Percentiles rank a stretch among this genome's conserved stretches.
Evolutionary conservation across 371 early-diverging fungal species (phyloP).

Genomic region (Mucor saturninus): DNA sequence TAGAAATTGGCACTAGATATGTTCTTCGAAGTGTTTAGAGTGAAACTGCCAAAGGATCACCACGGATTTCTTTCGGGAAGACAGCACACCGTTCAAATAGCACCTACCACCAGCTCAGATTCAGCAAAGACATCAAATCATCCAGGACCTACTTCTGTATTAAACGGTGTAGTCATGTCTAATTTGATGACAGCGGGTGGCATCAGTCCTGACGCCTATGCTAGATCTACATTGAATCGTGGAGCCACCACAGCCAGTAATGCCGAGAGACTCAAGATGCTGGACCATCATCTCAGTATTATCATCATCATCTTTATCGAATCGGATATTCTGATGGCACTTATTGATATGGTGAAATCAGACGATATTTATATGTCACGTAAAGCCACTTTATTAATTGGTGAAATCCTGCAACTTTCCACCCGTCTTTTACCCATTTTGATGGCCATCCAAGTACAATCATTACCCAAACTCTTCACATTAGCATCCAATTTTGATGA

Average conservation of each 20-base stretch:
- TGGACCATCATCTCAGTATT: slow-evolving; percentile 75
- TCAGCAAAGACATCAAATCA: slow-evolving; percentile 16
- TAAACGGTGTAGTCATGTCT: slow-evolving; percentile 29
- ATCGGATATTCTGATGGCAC: slow-evolving; percentile 76
- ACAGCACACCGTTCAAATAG: slow-evolving; percentile 53
- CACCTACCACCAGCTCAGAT: slow-evolving; percentile 26
- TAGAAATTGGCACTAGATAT: slow-evolving; percentile 78
- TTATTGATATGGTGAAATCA: slow-evolving; percentile 58
- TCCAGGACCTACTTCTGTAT: slow-evolving; percentile 21
- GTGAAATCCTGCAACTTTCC: slow-evolving; percentile 78
- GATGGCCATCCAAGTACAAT: slow-evolving; percentile 66
- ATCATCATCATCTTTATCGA: slow-evolving; percentile 80
- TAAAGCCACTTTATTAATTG: slow-evolving; percentile 74
- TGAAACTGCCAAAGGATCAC: slow-evolving; percentile 70
- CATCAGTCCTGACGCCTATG: slow-evolving; percentile 30
- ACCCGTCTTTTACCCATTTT: slow-evolving; percentile 67
- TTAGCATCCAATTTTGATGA: slow-evolving; percentile 81
- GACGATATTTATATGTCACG: slow-evolving; percentile 58
- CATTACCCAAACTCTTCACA: slow-evolving; percentile 76
- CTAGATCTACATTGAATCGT: slow-evolving; percentile 14
- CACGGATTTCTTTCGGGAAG: slow-evolving; percentile 57
- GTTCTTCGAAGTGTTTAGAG: slow-evolving; percentile 79
- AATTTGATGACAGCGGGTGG: slow-evolving; percentile 37
- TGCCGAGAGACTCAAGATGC: slow-evolving; percentile 60
- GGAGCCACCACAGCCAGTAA: slow-evolving; percentile 39